Conservation (phyloP, 1,284 basidiomycete genomes). For the Ganoderma multipileum region DNA sequence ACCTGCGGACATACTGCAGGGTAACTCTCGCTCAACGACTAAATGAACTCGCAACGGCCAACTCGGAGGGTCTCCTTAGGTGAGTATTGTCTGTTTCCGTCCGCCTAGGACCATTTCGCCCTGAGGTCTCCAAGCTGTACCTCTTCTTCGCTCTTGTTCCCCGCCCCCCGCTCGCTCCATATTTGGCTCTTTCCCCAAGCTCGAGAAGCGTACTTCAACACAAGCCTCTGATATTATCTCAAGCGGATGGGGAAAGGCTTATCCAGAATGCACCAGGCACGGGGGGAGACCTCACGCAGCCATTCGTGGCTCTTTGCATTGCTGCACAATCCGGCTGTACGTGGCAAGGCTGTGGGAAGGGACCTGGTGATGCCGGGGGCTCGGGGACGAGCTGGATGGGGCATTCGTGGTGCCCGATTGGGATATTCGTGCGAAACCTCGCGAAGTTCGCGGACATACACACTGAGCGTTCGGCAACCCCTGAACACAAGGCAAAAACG, state of each 20-base stretch:
- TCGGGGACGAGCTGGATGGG: background rate
- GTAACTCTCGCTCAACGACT: constrained; percentile 77
- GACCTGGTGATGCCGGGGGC: background rate
- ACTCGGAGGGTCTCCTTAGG: constrained; percentile 78
- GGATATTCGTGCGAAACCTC: background rate
- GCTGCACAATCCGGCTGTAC: background rate
- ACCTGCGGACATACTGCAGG: constrained; percentile 45
- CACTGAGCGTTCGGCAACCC: background rate
- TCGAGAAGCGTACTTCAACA: background rate
- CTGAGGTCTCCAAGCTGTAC: background rate
- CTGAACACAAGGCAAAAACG: background rate
- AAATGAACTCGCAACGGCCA: constrained; percentile 78
- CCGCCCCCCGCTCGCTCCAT: background rate
- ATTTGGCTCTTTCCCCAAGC: background rate
- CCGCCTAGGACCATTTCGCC: too few relatives aligned
- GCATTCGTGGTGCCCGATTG: background rate
- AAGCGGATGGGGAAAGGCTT: background rate
- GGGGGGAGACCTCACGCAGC: background rate
- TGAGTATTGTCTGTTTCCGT: constrained; percentile 45
- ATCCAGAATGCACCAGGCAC: background rate
- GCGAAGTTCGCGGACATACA: background rate
- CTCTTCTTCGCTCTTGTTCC: background rate
- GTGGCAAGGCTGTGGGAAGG: background rate
- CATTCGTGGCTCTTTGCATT: background rate
- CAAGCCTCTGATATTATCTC: background rate